A percentile compares a stretch with the other conserved stretches of the same genome.
phyloP scores from a whole-genome alignment of 169 alveolate species.

The Cystoisospora suis region DNA sequence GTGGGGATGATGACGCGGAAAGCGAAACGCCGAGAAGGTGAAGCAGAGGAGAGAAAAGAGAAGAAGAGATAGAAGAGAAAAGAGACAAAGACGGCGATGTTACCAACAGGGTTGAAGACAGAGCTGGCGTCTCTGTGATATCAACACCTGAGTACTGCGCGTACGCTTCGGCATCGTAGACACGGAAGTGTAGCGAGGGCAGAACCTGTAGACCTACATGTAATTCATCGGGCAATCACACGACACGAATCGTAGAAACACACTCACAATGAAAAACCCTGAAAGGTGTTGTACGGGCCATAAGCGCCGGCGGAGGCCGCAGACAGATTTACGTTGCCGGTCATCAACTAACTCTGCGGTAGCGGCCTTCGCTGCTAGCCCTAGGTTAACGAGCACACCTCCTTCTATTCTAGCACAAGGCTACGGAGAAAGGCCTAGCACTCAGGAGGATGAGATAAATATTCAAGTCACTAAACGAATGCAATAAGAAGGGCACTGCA shows the following conservation, averaged over 20 bases:
- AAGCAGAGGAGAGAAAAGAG: neutral
- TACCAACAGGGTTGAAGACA: neutral
- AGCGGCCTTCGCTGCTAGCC: neutral
- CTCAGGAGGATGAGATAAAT: too few species aligned
- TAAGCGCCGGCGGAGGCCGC: neutral
- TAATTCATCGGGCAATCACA: too few species aligned
- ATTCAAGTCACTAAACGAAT: too few species aligned
- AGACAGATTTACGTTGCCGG: neutral
- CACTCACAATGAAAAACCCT: neutral
- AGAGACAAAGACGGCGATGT: neutral
- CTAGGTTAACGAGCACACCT: neutral
- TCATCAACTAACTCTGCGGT: neutral
- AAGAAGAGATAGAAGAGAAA: neutral
- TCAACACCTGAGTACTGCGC: constrained; percentile 34
- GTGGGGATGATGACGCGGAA: neutral
- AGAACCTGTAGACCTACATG: constrained; percentile 23
- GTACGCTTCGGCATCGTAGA: constrained; percentile 4
- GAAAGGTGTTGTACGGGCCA: too few species aligned
- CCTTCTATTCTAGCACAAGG: too few species aligned
- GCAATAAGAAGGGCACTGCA: too few species aligned
- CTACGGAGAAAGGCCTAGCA: too few species aligned
- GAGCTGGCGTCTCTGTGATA: neutral
- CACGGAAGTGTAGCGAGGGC: neutral
- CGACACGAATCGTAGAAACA: neutral
- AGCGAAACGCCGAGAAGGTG: neutral